Evolutionary conservation across 441 rosid species (phyloP).

Genomic region (Brassica hybrid): DNA sequence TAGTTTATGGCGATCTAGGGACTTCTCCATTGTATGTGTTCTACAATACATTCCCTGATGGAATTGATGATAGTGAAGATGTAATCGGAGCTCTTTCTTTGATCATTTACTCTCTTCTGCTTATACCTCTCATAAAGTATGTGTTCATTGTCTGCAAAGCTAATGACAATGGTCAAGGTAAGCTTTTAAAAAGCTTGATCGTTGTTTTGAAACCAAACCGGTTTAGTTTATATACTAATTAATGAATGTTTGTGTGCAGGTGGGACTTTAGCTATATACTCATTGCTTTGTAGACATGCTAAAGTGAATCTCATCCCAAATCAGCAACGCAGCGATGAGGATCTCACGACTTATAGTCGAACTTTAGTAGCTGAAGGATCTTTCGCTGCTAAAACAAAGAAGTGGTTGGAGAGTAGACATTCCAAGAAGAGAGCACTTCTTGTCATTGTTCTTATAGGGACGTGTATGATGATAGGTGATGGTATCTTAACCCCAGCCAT

Average conservation of each 20-base stretch:
- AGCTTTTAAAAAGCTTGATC: neutral
- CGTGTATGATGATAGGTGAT: slow-evolving; percentile 97
- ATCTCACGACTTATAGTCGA: slow-evolving; percentile 89
- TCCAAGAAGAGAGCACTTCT: slow-evolving; percentile 76
- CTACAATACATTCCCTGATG: slow-evolving; percentile 44
- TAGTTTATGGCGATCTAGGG: slow-evolving; percentile 47
- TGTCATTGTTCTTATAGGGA: slow-evolving; percentile 83
- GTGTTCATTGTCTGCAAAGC: slow-evolving; percentile 49
- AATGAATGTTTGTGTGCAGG: slow-evolving; percentile 78
- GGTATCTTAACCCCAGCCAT: slow-evolving; percentile 98
- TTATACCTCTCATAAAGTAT: slow-evolving; percentile 49
- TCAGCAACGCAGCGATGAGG: slow-evolving; percentile 93
- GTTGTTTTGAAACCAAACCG: neutral
- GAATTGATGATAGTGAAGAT: slow-evolving; percentile 42
- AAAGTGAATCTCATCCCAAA: slow-evolving; percentile 90
- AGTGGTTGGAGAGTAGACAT: slow-evolving; percentile 71
- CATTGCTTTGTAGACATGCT: slow-evolving; percentile 95
- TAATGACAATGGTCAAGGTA: slow-evolving; percentile 54
- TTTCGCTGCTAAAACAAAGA: slow-evolving; percentile 85
- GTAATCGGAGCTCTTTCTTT: slow-evolving; percentile 49
- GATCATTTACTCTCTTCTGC: slow-evolving; percentile 49
- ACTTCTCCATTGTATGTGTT: slow-evolving; percentile 56
- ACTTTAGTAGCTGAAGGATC: slow-evolving; percentile 71
- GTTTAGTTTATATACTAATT: neutral
- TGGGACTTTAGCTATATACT: slow-evolving; percentile 92